Evolutionary conservation across 495 filamentous ascomycete species (phyloP), one percentile per base, ranked within the genome.

Genomic region (Penicillium silybi): DNA sequence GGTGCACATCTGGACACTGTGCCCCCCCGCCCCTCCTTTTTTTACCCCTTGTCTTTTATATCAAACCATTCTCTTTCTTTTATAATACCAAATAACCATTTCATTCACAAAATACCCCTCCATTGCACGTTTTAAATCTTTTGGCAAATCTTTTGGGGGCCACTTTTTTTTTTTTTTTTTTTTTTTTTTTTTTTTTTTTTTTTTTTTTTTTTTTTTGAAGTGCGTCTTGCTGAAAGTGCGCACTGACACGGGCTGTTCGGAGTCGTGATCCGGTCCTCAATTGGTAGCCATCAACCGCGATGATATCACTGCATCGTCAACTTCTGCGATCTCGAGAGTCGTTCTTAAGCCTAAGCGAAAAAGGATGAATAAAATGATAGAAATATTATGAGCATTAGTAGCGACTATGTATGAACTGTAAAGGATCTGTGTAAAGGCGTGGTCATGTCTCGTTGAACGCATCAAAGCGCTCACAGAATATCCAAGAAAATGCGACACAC

Each of bases 381-480:
- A 17, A 19, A n/a, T 17, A 35, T 41, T n/a, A 56, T 41, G 13
- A 37, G 27, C 29, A 55, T 55, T 51, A 49, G 18, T 20, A 49
- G 18, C 27, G 32, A 11, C n/a, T 44, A 52, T 49, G 26, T 48
- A 49, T 32, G n/a, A 43, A 49, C 5, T 25, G 23, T 6, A 29
- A 46, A 10, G n/a, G 13, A 18, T 40, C 6, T 27, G 19, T 17
- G 16, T 37, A 37, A 34, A 49, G 29, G 44, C 35, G 26, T 19
- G 35, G 17, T 55, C 22, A 8, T 32, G 29, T 41, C 20, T 49
- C 10, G 25, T 49, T 27, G 17, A 4, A 10, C 15, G 34, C 32
- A 13, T 18, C 44, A 46, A 27, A 34, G 19, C 32, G 19, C 44
- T 22, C 7, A 43, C 13, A 29, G 15, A 25, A 22, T 13, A 54